Percentiles rank a stretch among this genome's conserved stretches.
Conservation (phyloP, 2,329 filamentous ascomycete species). For the Lecanosticta acicola region DNA sequence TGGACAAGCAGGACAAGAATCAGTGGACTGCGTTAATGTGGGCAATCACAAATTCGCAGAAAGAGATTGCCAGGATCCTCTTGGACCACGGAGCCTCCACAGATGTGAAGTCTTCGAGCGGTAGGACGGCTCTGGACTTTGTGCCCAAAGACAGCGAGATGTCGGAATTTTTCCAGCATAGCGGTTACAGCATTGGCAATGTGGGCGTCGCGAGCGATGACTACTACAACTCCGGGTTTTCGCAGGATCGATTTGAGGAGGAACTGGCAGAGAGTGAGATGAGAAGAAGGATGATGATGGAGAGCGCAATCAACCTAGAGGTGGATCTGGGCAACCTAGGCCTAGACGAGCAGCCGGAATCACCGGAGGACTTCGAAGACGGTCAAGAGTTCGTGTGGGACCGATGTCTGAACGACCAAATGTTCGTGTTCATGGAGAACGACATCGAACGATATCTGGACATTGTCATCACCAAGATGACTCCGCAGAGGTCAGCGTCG, state of each 20-base stretch:
- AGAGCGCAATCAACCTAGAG: slow-evolving; percentile 93
- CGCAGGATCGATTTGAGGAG: slow-evolving; percentile 90
- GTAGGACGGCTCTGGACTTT: slow-evolving; percentile 92
- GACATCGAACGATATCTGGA: slow-evolving; percentile 88
- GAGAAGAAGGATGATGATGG: slow-evolving; percentile 97
- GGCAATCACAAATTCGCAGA: slow-evolving; percentile 98
- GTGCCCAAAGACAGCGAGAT: slow-evolving; percentile 93
- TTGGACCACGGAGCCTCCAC: slow-evolving; percentile 93
- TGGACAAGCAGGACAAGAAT: slow-evolving; percentile 91
- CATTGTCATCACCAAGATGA: slow-evolving; percentile 97
- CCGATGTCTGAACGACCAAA: slow-evolving; percentile 90
- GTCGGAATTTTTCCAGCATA: slow-evolving; percentile 89
- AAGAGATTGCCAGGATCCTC: slow-evolving; percentile 86
- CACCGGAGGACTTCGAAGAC: slow-evolving; percentile 79
- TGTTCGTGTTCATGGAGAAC: slow-evolving; percentile 98
- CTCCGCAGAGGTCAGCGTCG: slow-evolving; percentile 86
- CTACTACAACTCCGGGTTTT: slow-evolving; percentile 89
- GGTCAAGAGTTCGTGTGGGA: slow-evolving; percentile 95
- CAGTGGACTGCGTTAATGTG: slow-evolving; percentile 99
- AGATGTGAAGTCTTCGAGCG: slow-evolving; percentile 89
- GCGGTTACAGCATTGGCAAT: slow-evolving; percentile 82
- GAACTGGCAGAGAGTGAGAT: slow-evolving; percentile 96
- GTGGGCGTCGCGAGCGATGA: slow-evolving; percentile 70
- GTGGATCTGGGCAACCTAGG: slow-evolving; percentile 94
- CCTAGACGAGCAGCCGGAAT: slow-evolving; percentile 91